Evolutionary conservation across 2,329 filamentous ascomycete genomes (phyloP).

Genomic region (Hypomyces rosellus): DNA sequence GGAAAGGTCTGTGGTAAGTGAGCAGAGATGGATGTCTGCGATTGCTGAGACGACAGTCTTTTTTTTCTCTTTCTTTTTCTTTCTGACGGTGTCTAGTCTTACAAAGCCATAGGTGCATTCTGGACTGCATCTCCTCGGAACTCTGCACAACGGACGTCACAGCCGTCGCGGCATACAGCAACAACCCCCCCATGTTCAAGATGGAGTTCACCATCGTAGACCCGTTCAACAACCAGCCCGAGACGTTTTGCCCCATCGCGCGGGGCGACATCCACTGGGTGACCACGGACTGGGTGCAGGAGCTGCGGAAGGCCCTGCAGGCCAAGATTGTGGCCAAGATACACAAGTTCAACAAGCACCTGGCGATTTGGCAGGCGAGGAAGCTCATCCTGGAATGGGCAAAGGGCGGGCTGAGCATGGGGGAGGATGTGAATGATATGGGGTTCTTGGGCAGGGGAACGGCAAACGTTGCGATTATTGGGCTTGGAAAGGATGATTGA

Average conservation of each 20-base stretch:
- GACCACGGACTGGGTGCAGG: conserved; percentile 15
- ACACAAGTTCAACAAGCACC: conserved; percentile 25
- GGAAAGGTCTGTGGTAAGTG: conserved; percentile 25
- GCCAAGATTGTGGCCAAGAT: conserved; percentile 20
- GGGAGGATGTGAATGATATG: conserved; percentile 13
- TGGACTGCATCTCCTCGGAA: conserved; percentile 13
- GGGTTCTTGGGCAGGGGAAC: conserved; percentile 19
- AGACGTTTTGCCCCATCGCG: conserved; percentile 21
- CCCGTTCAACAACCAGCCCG: conserved; percentile 13
- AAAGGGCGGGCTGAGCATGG: conserved; percentile 20
- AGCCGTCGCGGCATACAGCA: conserved; percentile 22
- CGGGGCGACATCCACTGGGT: conserved; percentile 23
- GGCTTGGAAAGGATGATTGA: conserved; percentile 14
- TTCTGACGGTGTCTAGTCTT: not conserved
- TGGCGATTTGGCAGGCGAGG: conserved; percentile 25
- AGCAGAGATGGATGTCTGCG: not conserved
- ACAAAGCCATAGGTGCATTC: conserved; percentile 4
- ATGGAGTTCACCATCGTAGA: conserved; percentile 22
- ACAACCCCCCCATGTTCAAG: conserved; percentile 21
- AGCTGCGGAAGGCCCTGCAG: conserved; percentile 17
- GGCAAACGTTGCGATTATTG: conserved; percentile 16
- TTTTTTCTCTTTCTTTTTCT: no score
- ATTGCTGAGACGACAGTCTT: not conserved
- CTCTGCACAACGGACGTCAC: conserved; percentile 18
- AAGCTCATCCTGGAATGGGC: conserved; percentile 20